phyloP scores from a whole-genome alignment of 441 rosid species.

The Francoa sonchifolia region DNA sequence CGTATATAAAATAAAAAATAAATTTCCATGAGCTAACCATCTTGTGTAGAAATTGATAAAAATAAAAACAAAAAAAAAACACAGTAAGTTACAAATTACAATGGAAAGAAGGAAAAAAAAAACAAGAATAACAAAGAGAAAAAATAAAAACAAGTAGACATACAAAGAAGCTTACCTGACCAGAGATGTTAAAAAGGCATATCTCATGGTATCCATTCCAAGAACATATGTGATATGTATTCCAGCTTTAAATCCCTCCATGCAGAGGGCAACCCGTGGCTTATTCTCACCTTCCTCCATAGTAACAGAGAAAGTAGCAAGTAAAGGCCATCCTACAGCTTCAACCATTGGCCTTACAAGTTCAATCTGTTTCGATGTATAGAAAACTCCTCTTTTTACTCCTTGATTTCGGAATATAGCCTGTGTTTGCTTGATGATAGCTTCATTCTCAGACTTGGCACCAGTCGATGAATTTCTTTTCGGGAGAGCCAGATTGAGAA shows the following conservation, averaged over 20 bases:
- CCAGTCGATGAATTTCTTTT: conserved; percentile 59
- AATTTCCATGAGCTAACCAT: no score
- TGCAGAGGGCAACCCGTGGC: conserved; percentile 74
- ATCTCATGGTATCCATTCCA: conserved; percentile 98
- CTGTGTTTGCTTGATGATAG: conserved; percentile 85
- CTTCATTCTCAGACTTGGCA: conserved; percentile 80
- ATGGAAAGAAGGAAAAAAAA: no score
- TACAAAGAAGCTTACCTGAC: conserved; percentile 42
- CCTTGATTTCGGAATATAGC: conserved; percentile 84
- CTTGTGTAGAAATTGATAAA: no score
- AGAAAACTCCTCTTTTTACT: conserved; percentile 84
- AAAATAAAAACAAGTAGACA: neutral
- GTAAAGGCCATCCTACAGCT: conserved; percentile 96
- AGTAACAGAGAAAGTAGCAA: conserved; percentile 92
- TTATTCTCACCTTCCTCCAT: conserved; percentile 99
- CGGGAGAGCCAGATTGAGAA: conserved; percentile 91
- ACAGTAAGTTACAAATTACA: no score
- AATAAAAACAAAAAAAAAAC: no score
- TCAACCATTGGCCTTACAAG: conserved; percentile 95
- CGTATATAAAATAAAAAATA: no score
- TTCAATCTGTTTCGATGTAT: conserved; percentile 64
- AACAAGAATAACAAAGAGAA: conserved; percentile 8
- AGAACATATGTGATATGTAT: conserved; percentile 78
- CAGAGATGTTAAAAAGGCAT: conserved; percentile 93
- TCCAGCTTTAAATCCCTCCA: conserved; percentile 98